phyloP scores from a whole-genome alignment of 108 stramenopile species.

The Phaeodactylum tricornutum region DNA sequence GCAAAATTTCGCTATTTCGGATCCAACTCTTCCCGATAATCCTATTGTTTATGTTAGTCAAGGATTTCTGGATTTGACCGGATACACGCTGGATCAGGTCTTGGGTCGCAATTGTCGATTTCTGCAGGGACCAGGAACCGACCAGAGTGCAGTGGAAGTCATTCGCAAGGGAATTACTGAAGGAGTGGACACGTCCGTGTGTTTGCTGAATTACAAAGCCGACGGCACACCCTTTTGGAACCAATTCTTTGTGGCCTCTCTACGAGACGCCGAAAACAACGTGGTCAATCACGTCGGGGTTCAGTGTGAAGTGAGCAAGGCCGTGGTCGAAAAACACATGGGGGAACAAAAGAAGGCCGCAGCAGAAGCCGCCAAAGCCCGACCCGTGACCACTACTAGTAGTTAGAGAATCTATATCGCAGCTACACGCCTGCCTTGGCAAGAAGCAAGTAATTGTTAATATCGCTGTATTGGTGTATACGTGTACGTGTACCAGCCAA shows the following conservation, averaged over 20 bases:
- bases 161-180: slow-evolving; percentile 77
- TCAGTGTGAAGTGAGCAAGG: slow-evolving; percentile 89
- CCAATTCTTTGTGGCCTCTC: slow-evolving; percentile 94
- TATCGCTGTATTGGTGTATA: too few relatives aligned
- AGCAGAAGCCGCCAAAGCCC: too few relatives aligned
- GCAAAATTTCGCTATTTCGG: slow-evolving; percentile 97
- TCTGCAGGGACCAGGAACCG: slow-evolving; percentile 93
- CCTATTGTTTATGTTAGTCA: slow-evolving; percentile 91
- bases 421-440: too few relatives aligned
- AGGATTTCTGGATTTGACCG: slow-evolving; percentile 91
- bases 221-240: slow-evolving; percentile 98
- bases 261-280: slow-evolving; percentile 88
- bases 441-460: too few relatives aligned
- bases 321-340: slow-evolving; percentile 82
- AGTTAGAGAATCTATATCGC: too few relatives aligned
- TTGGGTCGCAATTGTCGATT: slow-evolving; percentile 96
- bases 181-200: slow-evolving; percentile 81
- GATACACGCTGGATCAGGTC: slow-evolving; percentile 89
- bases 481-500: too few relatives aligned
- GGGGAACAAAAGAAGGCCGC: slow-evolving; percentile 39
- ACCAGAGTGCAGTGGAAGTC: slow-evolving; percentile 74
- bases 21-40: slow-evolving; percentile 94
- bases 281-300: slow-evolving; percentile 96
- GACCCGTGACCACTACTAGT: too few relatives aligned
- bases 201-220: slow-evolving; percentile 87